Conservation (phyloP, 805 yeast species). For the Wickerhamomyces strasburgensis region DNA sequence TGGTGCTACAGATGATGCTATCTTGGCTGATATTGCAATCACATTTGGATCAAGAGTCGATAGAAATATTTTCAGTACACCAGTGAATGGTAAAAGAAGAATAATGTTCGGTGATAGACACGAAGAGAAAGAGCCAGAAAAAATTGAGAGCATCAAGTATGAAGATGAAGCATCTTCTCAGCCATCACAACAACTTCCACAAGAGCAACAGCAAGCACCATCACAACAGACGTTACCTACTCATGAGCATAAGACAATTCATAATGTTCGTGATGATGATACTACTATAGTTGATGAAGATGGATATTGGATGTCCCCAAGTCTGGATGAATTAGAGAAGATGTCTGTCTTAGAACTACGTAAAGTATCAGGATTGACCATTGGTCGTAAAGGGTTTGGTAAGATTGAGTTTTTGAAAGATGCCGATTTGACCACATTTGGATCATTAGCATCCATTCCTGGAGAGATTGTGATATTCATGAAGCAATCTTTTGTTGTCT, state of each 20-base stretch:
- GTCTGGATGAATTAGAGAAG: constrained; percentile 53
- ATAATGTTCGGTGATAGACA: neutral
- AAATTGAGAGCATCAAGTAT: too few species aligned
- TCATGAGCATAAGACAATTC: neutral
- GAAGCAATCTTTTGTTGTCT: constrained; percentile 56
- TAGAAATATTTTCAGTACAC: constrained; percentile 10
- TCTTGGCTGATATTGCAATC: constrained; percentile 36
- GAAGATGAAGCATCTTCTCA: too few species aligned
- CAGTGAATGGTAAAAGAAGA: constrained; percentile 1
- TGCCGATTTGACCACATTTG: constrained; percentile 72
- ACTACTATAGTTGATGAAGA: constrained; percentile 39
- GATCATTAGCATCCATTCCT: constrained; percentile 56
- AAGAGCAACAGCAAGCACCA: too few species aligned
- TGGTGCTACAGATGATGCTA: constrained; percentile 57
- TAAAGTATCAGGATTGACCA: constrained; percentile 54
- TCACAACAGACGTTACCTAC: too few species aligned
- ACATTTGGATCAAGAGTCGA: constrained; percentile 4
- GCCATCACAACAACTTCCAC: too few species aligned
- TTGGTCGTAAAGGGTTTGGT: constrained; percentile 77
- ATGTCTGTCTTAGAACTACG: constrained; percentile 62
- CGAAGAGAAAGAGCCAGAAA: neutral
- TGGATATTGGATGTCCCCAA: constrained; percentile 87
- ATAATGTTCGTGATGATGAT: constrained; percentile 6
- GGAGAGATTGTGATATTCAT: constrained; percentile 62
- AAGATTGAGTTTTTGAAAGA: constrained; percentile 71